phyloP scores from a whole-genome alignment of 179 eudicot genomes.

The Beta lomatogona region DNA sequence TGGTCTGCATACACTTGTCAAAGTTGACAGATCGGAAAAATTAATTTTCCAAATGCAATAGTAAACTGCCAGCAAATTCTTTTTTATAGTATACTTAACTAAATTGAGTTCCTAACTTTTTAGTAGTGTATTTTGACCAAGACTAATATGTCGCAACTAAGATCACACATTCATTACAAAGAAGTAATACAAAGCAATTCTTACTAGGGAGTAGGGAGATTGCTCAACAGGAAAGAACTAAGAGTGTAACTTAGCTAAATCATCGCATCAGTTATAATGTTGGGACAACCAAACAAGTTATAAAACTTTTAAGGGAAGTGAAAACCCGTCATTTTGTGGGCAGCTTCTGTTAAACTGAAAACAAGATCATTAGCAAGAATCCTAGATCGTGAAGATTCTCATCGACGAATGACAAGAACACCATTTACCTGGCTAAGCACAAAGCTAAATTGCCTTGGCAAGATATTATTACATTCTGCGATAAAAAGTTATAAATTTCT shows the following conservation, averaged over 20 bases:
- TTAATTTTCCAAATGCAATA: neutral
- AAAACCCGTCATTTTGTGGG: neutral
- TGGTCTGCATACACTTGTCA: neutral
- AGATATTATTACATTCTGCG: constrained; percentile 4
- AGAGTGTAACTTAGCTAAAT: neutral
- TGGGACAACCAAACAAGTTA: neutral
- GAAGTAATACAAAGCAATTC: neutral
- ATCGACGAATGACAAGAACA: neutral
- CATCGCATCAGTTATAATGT: neutral
- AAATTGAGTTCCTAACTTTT: too few species aligned
- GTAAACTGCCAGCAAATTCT: too few species aligned
- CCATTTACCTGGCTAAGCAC: neutral
- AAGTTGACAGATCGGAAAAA: neutral
- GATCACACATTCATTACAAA: neutral
- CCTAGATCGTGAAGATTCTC: neutral
- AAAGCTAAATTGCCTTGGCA: neutral
- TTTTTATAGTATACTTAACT: too few species aligned
- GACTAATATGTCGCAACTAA: neutral
- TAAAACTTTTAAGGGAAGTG: too few species aligned
- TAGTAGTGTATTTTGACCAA: too few species aligned
- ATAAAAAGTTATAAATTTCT: neutral
- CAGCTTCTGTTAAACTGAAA: neutral
- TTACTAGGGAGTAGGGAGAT: constrained; percentile 4
- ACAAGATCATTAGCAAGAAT: neutral
- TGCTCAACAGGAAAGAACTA: constrained; percentile 7